Base-by-base conservation (phyloP, 129 eudicot genomes). In the Pittosporum tobira region DNA sequence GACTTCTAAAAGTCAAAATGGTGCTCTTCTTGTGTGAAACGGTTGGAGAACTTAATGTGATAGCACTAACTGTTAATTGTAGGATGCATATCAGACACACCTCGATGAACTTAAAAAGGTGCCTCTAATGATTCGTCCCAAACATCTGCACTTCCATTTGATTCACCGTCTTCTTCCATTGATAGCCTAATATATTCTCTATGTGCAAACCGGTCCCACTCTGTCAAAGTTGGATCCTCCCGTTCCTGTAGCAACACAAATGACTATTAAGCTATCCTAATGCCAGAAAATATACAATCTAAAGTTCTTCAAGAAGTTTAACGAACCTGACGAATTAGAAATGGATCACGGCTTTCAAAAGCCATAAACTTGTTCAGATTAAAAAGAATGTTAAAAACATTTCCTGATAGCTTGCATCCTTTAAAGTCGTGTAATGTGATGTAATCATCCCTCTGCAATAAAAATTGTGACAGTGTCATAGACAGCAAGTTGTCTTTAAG, bases 121-220 rank as follows among this genome's bases (percentile, higher is more conserved):
- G 96, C 99, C 78, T 91, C 99, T 62, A 87, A 88, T 61, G 99
- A 83, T 81, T 91, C 96, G 70, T 91, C 99, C 99, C 99, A 91
- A 62, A 83, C 94, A 71, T 91, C 96, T 58, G 89, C 90, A 75
- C 96, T 90, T 63, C 98, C 98, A 64, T 91, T 86, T 22, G 98
- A 86, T 70, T 86, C 98, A 36, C 82, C 99, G 68, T 93, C 99
- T 79, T 93, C 99, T 65, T 93, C 99, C 99, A 93, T 93, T 19
- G 99, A 93, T 55, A 93, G 80, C 73, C 99, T 80, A 10, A 93
- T 87, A 67, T 91, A 83, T 66, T 83, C 90, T 62, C 90, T 73
- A 69, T 79, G 85, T 42, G 90, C 90, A 75, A 83, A 83, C 14
- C 90, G 83, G 52, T 83, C 90, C 90, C 90, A 83, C 45, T 83